Percentiles rank a stretch among this genome's conserved stretches.
phyloP scores from a whole-genome alignment of 768 basidiomycete genomes.

The Leccinum ochraceum region DNA sequence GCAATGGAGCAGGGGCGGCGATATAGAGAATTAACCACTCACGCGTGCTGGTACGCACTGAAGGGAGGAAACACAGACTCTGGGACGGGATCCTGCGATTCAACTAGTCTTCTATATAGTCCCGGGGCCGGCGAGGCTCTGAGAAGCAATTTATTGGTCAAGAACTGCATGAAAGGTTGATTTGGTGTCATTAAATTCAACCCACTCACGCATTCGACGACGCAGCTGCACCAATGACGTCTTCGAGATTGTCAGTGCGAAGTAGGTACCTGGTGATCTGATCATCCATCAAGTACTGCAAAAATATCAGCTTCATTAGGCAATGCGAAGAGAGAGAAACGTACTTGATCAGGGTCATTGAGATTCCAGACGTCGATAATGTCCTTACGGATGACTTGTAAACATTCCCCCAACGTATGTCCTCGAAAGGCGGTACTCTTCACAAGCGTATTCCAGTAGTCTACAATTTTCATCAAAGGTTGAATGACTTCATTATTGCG shows the following conservation, averaged over 20 bases:
- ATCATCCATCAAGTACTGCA: constrained; percentile 14
- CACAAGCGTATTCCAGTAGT: constrained; percentile 15
- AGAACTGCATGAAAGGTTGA: neutral
- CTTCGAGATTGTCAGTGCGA: neutral
- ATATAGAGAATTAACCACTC: neutral
- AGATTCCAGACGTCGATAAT: too few relatives aligned
- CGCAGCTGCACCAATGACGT: neutral
- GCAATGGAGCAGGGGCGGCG: too few relatives aligned
- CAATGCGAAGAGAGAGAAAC: neutral
- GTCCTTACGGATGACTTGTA: constrained; percentile 14
- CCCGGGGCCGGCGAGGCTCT: neutral
- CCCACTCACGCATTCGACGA: constrained; percentile 1
- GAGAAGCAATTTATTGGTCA: too few relatives aligned
- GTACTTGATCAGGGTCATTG: too few relatives aligned
- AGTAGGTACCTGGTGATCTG: constrained; percentile 2
- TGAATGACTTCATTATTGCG: too few relatives aligned
- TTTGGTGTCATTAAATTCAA: neutral
- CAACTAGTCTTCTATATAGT: too few relatives aligned
- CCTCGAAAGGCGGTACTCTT: constrained; percentile 11
- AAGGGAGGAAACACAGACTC: too few relatives aligned
- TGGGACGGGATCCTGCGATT: too few relatives aligned
- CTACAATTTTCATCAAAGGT: neutral
- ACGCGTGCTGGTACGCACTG: too few relatives aligned
- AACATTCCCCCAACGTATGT: constrained; percentile 9
- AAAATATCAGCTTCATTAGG: neutral